Percentiles rank a stretch among this genome's conserved stretches.
Evolutionary conservation across 2,329 filamentous ascomycete species (phyloP).

Genomic region (Pezicula carpinea): DNA sequence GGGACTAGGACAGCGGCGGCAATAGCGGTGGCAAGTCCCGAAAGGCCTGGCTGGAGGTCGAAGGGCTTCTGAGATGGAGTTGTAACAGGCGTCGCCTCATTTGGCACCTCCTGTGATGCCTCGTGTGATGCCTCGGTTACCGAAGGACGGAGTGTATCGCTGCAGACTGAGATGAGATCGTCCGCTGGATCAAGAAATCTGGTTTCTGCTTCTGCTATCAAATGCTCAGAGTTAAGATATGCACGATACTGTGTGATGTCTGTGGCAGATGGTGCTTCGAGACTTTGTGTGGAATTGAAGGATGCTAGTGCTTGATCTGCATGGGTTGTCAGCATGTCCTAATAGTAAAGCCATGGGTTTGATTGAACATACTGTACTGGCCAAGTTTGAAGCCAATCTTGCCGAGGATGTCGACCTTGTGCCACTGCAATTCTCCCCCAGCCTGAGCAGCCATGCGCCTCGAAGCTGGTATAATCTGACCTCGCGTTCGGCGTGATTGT

Average conservation of each 20-base stretch:
- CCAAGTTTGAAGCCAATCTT: slow-evolving; percentile 61
- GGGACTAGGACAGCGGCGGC: slow-evolving; percentile 53
- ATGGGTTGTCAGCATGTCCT: slow-evolving; percentile 1
- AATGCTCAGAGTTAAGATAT: slow-evolving; percentile 50
- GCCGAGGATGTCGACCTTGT: slow-evolving; percentile 55
- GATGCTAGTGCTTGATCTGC: slow-evolving; percentile 55
- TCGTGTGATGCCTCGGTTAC: not conserved
- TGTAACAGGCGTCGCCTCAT: slow-evolving; percentile 5
- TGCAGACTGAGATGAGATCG: slow-evolving; percentile 25
- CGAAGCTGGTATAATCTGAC: slow-evolving; percentile 50
- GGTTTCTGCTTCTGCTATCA: slow-evolving; percentile 53
- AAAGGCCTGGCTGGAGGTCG: slow-evolving; percentile 16
- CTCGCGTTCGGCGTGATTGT: slow-evolving; percentile 27
- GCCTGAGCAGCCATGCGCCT: slow-evolving; percentile 47
- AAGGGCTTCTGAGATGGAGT: slow-evolving; percentile 26
- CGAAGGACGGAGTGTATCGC: slow-evolving; percentile 7
- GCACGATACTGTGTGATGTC: slow-evolving; percentile 49
- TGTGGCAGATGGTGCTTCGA: slow-evolving; percentile 41
- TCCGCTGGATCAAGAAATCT: slow-evolving; percentile 26
- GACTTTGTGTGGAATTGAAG: slow-evolving; percentile 47
- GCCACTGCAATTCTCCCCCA: slow-evolving; percentile 53
- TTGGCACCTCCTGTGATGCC: not conserved
- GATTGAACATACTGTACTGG: slow-evolving; percentile 55
- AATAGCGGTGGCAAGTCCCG: slow-evolving; percentile 37
- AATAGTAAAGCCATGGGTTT: not conserved